Base-by-base conservation (phyloP, 78 protist species). In the Creolimax fragrantissima region DNA sequence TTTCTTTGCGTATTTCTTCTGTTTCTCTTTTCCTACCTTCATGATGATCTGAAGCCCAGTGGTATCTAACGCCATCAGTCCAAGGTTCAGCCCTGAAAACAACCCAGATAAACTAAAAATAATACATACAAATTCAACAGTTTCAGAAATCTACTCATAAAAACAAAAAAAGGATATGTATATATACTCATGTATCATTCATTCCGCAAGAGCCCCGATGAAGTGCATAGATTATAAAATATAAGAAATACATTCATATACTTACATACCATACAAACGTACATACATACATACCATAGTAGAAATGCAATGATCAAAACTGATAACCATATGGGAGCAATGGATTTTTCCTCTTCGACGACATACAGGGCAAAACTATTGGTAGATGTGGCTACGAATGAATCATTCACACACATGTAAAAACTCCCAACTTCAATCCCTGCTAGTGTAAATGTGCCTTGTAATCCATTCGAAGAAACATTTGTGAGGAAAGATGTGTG, bases 11-110 rank as follows among this genome's bases (percentile, higher is more conserved):
- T 91, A 95, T 43, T 43, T n/a, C 39, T 67, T 66, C 41, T 95
- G 95, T 3, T 42, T 24, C 2, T 89, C 93, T 24, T 67, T 36
- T 6, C 96, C 96, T 58, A 93, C 90, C 43, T 90, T 93, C 43
- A 93, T 91, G 35, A 93, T 44, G 58, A 95, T 92, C 81, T 95
- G 92, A 45, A 97, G 92, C 35, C 94, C 96, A n/a, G 89, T 83
- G 4, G 91, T 85, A 36, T 95, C 97, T 32, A 97, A 90, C 6
- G 95, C 43, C 94, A 97, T 85, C 41, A 97, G 94, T 17, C 98
- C 98, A 4, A 97, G 92, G 4, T 95, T 97, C 35, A 97, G 95
- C 35, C 98, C 98, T 6, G 96, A 94, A 89, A 97, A 97, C 6
- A 94, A 83, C 17, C 95, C 98, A 2, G 97, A 96, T 24, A 96